phyloP scores from a whole-genome alignment of 257 asterid species.

The Nicotiana noctiflora region DNA sequence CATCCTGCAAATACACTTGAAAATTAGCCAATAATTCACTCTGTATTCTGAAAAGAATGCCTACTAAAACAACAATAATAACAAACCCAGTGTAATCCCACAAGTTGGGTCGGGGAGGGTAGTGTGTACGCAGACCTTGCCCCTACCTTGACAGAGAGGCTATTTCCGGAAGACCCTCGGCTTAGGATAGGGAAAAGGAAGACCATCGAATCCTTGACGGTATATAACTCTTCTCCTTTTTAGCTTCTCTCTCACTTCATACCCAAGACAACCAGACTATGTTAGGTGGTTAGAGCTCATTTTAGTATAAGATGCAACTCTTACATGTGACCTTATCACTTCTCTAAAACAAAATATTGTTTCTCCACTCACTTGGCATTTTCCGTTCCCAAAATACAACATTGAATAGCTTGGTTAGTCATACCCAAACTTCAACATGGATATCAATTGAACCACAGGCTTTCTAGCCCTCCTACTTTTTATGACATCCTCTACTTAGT shows the following conservation, averaged over 20 bases:
- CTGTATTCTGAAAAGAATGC: not conserved
- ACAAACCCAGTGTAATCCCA: too few relatives aligned
- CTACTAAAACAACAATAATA: not conserved
- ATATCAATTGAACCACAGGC: not conserved
- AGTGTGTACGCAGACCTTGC: too few relatives aligned
- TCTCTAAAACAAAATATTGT: not conserved
- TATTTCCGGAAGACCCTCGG: too few relatives aligned
- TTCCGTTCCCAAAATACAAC: not conserved
- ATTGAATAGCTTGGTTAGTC: not conserved
- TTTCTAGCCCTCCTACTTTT: not conserved
- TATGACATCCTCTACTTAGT: not conserved
- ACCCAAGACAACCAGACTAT: not conserved
- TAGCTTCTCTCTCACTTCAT: not conserved
- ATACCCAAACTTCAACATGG: not conserved
- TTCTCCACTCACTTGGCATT: not conserved
- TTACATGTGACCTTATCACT: not conserved
- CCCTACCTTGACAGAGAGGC: too few relatives aligned
- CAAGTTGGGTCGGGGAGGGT: too few relatives aligned
- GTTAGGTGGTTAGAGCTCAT: not conserved
- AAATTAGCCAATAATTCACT: not conserved
- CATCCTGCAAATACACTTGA: constrained; percentile 49
- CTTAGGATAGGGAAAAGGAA: too few relatives aligned
- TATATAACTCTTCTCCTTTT: not conserved
- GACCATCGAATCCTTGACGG: not conserved
- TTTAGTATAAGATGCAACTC: not conserved